Evolutionary conservation across 352 stramenopile genomes (phyloP).

Genomic region (Globisporangium perplexum): DNA sequence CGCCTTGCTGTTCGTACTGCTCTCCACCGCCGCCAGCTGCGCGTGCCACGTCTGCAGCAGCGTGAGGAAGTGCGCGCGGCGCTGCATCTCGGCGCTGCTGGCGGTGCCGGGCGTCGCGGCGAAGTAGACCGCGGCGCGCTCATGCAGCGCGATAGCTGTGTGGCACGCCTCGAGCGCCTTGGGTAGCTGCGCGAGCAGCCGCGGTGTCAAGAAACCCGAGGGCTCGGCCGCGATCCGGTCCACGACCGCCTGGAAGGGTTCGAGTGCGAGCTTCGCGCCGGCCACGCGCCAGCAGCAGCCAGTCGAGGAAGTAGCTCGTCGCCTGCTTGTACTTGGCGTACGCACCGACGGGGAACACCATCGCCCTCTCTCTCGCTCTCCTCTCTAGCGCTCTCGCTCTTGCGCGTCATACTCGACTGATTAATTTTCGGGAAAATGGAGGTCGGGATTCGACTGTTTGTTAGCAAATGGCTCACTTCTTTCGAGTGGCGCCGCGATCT

Average conservation of each 20-base stretch:
- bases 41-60: constrained; percentile 1
- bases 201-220: constrained; percentile 8
- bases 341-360: constrained; percentile 4
- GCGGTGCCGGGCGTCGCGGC: not conserved
- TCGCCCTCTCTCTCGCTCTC: not conserved
- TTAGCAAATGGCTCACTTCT: not conserved
- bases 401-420: too few species aligned
- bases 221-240: constrained; percentile 10
- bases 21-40: not conserved
- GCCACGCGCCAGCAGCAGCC: constrained; percentile 11
- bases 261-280: not conserved
- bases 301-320: constrained; percentile 19
- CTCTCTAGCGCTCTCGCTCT: too few species aligned
- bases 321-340: constrained; percentile 15
- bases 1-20: not conserved
- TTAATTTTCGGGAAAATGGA: too few species aligned
- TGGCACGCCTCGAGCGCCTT: constrained; percentile 18
- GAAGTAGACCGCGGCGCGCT: constrained; percentile 18
- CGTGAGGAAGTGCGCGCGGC: not conserved
- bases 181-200: constrained; percentile 13
- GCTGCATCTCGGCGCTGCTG: not conserved
- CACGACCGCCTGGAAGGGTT: constrained; percentile 8
- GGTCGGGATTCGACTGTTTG: too few species aligned
- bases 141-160: constrained; percentile 14
- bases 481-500: not conserved